Evolutionary conservation across 441 rosid genomes (phyloP).

Genomic region (Mallotus repandus): DNA sequence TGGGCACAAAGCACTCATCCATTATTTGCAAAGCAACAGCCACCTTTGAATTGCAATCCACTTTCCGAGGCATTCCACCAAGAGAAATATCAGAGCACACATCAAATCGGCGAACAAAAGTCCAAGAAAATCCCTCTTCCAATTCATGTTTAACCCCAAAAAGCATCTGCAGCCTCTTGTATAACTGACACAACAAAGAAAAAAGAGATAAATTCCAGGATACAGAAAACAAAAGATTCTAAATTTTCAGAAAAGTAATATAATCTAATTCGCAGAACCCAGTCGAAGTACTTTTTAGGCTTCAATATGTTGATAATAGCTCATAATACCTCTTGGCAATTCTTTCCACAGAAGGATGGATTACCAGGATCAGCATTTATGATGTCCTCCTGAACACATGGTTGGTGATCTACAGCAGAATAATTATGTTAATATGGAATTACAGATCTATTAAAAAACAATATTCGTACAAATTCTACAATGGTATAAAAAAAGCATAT

Average conservation of each 20-base stretch:
- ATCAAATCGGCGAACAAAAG: constrained; percentile 70
- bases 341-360: constrained; percentile 68
- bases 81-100: constrained; percentile 49
- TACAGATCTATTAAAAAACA: constrained; percentile 20
- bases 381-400: constrained; percentile 46
- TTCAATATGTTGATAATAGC: constrained; percentile 5
- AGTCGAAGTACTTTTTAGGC: constrained; percentile 21
- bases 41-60: constrained; percentile 80
- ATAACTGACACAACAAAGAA: constrained; percentile 44
- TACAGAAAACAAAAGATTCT: neutral
- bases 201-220: constrained; percentile 9
- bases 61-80: constrained; percentile 46
- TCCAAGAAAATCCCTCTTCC: constrained; percentile 85
- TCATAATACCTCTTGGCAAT: constrained; percentile 76
- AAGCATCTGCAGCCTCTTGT: constrained; percentile 53
- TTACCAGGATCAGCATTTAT: constrained; percentile 28
- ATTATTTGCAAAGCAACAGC: constrained; percentile 84
- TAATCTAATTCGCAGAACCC: neutral
- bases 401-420: constrained; percentile 67
- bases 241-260: neutral
- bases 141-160: constrained; percentile 80
- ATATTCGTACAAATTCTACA: neutral
- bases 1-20: constrained; percentile 96
- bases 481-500: constrained; percentile 4
- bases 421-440: constrained; percentile 14